Evolutionary conservation across 1,284 basidiomycete species (phyloP), one percentile per base, ranked within the genome.

Genomic region (Leccinum subatratum): DNA sequence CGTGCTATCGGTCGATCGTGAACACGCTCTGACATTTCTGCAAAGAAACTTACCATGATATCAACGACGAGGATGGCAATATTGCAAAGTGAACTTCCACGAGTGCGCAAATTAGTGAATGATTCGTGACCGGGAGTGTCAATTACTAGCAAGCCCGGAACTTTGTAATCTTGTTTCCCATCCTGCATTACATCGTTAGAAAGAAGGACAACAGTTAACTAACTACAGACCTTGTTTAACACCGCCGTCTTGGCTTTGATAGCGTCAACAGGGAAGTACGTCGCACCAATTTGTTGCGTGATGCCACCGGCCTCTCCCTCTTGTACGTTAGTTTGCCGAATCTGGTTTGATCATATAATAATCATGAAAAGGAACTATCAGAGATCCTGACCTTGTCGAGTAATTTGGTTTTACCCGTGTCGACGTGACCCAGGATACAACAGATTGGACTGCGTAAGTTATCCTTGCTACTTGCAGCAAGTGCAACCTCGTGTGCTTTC

Each of bases 71-170:
- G 86, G 72, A 99, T 95, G 70, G 97, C 97, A 72, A 99, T 99
- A 81, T 99, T 99, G 82, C 97, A 99, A 34, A 99, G 85, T 22
- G 96, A 98, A 70, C 94, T 96, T 77, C 97, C 97, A 79, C 97
- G 92, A 32, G 93, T 91, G 66, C 97, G 94, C 76, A 99, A 79
- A 78, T 99, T 99, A 25, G 95, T 96, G 85, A 99, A 99, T 7
- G 96, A 98, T 81, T 99, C 97, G 89, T 99, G 97, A 69, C 97
- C 97, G 64, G 97, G 97, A 3, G 97, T 99, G 79, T 99, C 97
- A 74, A 99, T 99, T 75, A 99, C 81, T 66, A 99, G 86, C 30
- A 99, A 85, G 80, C 97, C 97, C 39, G 97, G 97, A 68, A 98
- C 91, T 79, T 98, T 96, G 85, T 96, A 98, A 73, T 98, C 94